A percentile compares a stretch with the other conserved stretches of the same genome.
These are phyloP conservation scores for Saccharomyces hybrid DNA, from an alignment of 1,139 yeast species.

Conservation along the genomic window DNA sequence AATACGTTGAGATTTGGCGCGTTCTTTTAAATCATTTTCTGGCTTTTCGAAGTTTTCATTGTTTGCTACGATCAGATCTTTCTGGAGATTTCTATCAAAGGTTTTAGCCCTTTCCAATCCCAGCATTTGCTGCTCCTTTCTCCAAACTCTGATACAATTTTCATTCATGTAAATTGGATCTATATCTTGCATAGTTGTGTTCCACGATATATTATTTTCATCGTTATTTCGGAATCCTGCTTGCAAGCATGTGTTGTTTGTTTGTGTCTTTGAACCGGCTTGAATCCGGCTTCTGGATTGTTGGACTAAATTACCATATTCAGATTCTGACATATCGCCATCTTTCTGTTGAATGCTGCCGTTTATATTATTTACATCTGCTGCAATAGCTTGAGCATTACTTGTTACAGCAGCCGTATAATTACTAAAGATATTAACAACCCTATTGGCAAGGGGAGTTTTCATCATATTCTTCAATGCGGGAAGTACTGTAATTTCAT, in stretches of 20 bases:
- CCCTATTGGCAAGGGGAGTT: not conserved
- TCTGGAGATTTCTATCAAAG: not conserved
- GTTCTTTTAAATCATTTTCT: not conserved
- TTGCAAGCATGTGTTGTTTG: not conserved
- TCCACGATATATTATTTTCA: not conserved
- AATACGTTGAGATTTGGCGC: too few relatives aligned
- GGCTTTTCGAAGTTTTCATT: not conserved
- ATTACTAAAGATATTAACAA: not conserved
- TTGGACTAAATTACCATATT: not conserved
- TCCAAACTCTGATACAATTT: not conserved
- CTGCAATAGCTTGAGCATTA: not conserved
- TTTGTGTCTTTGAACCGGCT: not conserved
- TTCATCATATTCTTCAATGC: not conserved
- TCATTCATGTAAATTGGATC: not conserved
- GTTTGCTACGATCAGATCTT: too few relatives aligned
- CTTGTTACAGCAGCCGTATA: not conserved
- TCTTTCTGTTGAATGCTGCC: not conserved
- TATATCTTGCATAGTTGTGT: not conserved
- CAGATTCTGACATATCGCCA: not conserved
- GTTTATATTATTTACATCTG: not conserved
- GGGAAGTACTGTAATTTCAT: not conserved
- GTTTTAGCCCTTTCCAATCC: not conserved
- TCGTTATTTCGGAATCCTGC: not conserved
- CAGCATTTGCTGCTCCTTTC: not conserved
- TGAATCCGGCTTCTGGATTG: not conserved